Conservation (phyloP, 106 monocot genomes). For the Allium fistulosum region DNA sequence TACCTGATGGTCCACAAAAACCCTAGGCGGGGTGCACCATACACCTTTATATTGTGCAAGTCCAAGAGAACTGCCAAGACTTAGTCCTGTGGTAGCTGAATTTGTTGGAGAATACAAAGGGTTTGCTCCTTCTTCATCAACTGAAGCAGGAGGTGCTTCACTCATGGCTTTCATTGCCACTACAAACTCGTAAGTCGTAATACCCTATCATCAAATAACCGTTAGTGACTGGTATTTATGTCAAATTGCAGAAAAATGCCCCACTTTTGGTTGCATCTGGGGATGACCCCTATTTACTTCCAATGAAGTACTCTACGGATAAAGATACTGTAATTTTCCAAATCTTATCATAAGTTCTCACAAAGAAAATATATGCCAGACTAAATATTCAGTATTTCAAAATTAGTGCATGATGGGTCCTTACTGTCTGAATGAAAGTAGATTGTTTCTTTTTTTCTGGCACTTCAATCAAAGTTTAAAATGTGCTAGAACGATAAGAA, state of each 20-base stretch:
- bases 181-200: conserved; percentile 96
- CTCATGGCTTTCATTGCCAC: conserved; percentile 99
- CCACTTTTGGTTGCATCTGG: too few species aligned
- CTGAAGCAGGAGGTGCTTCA: conserved; percentile 78
- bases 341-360: too few species aligned
- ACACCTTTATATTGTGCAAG: conserved; percentile 80
- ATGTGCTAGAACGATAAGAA: background rate
- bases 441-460: background rate
- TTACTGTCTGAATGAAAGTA: too few species aligned
- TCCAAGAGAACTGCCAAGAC: conserved; percentile 70
- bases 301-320: too few species aligned
- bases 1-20: conserved; percentile 90
- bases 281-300: too few species aligned
- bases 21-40: conserved; percentile 97
- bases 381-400: too few species aligned
- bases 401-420: too few species aligned
- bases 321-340: too few species aligned
- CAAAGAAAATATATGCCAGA: too few species aligned
- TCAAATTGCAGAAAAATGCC: too few species aligned
- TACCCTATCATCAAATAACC: conserved; percentile 46
- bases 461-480: background rate
- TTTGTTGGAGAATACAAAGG: conserved; percentile 72
- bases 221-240: background rate
- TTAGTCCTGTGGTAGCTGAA: conserved; percentile 85
- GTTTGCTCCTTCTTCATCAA: conserved; percentile 57